These are phyloP conservation scores for Microglena sp. DNA, from an alignment of 139 green algal species.

Conservation along the genomic window DNA sequence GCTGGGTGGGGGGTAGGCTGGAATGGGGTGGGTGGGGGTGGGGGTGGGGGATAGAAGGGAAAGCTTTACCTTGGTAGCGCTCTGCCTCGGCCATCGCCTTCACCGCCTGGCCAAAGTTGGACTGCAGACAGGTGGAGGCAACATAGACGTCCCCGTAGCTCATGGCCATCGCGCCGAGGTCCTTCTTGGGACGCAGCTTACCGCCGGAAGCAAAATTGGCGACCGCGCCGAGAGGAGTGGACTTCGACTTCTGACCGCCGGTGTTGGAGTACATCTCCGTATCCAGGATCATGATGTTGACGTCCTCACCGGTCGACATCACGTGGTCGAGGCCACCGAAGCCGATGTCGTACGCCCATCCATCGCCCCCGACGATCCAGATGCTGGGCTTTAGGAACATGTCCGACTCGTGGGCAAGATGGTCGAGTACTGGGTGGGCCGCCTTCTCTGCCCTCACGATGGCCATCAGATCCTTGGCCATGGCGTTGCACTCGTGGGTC, in stretches of 20 bases:
- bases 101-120: slow-evolving; percentile 44
- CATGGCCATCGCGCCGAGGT: slow-evolving; percentile 31
- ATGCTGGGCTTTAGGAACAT: slow-evolving; percentile 46
- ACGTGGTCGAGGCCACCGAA: slow-evolving; percentile 53
- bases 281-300: slow-evolving; percentile 43
- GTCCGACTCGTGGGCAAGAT: slow-evolving; percentile 20
- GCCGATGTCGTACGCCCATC: slow-evolving; percentile 56
- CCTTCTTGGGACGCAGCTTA: slow-evolving; percentile 45
- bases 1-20: too few species aligned
- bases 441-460: not conserved
- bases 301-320: slow-evolving; percentile 30
- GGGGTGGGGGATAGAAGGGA: too few species aligned
- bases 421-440: not conserved
- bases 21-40: too few species aligned
- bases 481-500: slow-evolving; percentile 7
- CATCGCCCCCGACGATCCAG: slow-evolving; percentile 55
- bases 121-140: slow-evolving; percentile 32
- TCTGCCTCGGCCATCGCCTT: slow-evolving; percentile 35
- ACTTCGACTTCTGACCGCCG: slow-evolving; percentile 48
- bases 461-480: slow-evolving; percentile 14
- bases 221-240: slow-evolving; percentile 40
- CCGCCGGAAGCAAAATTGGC: slow-evolving; percentile 48
- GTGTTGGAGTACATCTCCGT: slow-evolving; percentile 56
- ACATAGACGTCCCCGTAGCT: slow-evolving; percentile 46
- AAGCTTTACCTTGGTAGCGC: slow-evolving; percentile 25